Evolutionary conservation across 2,329 filamentous ascomycete genomes (phyloP).

Genomic region (Aspergillus awamori): DNA sequence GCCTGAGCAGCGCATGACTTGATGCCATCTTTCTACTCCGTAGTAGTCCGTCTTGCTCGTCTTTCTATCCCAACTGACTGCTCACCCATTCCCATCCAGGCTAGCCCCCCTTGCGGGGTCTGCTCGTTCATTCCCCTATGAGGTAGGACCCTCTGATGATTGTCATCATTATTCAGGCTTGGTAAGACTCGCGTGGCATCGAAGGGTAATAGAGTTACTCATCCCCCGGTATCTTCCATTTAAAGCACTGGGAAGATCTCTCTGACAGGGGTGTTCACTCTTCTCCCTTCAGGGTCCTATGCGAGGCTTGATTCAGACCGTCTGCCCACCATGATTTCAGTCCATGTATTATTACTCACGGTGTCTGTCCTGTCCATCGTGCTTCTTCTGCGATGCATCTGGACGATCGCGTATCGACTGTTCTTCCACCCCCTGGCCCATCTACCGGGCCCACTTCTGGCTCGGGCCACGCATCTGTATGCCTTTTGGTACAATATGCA

Average conservation of each 20-base stretch:
- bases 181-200: too few species aligned
- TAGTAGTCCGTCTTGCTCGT: not conserved
- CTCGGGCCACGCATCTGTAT: constrained; percentile 23
- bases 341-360: constrained; percentile 4
- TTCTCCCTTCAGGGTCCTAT: not conserved
- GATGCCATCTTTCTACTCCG: not conserved
- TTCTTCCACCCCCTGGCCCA: constrained; percentile 34
- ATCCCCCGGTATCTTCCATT: not conserved
- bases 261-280: not conserved
- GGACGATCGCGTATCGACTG: constrained; percentile 26
- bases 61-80: not conserved
- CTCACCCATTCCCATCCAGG: not conserved
- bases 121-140: not conserved
- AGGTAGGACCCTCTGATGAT: not conserved
- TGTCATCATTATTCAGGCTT: too few species aligned
- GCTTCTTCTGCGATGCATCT: constrained; percentile 7
- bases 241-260: not conserved
- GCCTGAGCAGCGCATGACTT: not conserved
- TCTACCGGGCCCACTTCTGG: constrained; percentile 32
- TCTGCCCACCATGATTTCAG: not conserved
- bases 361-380: not conserved
- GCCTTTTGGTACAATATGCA: constrained; percentile 33
- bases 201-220: too few species aligned
- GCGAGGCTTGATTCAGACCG: not conserved
- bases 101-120: not conserved